Base-by-base conservation (phyloP, 1,284 basidiomycete species). In the Ganoderma lucidum region DNA sequence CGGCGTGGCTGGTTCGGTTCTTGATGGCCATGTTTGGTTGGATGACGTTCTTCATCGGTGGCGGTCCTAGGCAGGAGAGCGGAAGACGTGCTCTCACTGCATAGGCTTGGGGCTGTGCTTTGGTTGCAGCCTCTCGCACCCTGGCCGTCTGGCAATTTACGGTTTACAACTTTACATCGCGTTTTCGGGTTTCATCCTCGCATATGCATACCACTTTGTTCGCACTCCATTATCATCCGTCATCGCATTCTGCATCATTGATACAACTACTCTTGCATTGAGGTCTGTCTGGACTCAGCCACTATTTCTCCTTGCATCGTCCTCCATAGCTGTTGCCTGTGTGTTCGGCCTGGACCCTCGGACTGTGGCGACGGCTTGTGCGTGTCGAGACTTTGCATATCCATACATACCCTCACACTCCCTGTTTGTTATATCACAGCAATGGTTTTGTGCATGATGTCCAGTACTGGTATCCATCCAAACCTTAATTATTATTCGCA, bases 11-110 rank as follows among this genome's bases (percentile, higher is more conserved):
- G 82, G 90, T 93, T 61, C 81, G 90, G 67, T 93, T 93, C 78
- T 78, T 93, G 78, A 92, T 93, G 90, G 84, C 89, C 32, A 85
- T 93, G 78, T 93, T 92, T 78, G 92, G 92, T 15, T 93, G 92
- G 92, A 85, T 93, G 74, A 84, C 87, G 39, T 83, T 90, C 53
- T 71, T 83, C 30, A 74, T 83, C 15, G 79, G 81, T 10, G 80
- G 81, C 17, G 68, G 73, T 17, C 61, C 60, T 42, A 30, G 68
- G 48, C 58, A 63, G 35, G 69, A 69, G 63, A 64, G 45, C 23
- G 59, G 39, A 28, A 69, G 66, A 32, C 71, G 70, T 37, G 62
- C 71, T 37, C 67, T 71, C 37, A 70, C 68, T 9, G 65, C 69
- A 12, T 70, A 67, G 63, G 23, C 12, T 28, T 51, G 48, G n/a